Evolutionary conservation across 108 stramenopile species (phyloP), one percentile per base, ranked within the genome.

Genomic region (Discostella stelligeroides): DNA sequence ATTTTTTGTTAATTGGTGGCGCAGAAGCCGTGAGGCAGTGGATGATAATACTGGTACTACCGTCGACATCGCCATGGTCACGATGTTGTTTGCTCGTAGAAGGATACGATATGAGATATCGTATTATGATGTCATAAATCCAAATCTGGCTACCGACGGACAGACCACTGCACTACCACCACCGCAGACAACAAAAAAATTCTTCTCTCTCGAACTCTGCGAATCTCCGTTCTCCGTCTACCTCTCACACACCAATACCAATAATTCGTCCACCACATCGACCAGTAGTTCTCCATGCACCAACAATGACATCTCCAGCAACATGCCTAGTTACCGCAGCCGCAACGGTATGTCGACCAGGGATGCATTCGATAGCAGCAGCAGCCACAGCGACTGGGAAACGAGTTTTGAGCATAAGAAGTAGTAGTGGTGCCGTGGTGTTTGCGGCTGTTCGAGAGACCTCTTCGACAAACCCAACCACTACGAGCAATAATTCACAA

Each of bases 1-100:
- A 8, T 11, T 45, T 6, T 7, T 20, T 2, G 15, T 5, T 29
- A 68, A 24, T 18, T 68, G 58, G 23, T 51, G 61, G 38, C 10
- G 60, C 2, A 72, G 48, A 25, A 51, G 70, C 51, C 70, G 60
- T 8, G 61, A 56, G 24, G 53, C 50, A 45, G 41, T 45, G 53
- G 51, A 41, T n/a, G 61, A 39, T 60, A 53, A 24, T 50, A 15
- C 21, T 42, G 60, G 69, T 48, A 57, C 60, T 58, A 49, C 61
- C 30, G 49, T 66, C 41, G 15, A 0, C 34, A 34, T 53, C 17
- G 49, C 7, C 1, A 20, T 50, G 0, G 18, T 24, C 49, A 7
- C 17, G 1, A 50, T n/a, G n/a, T n/a, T n/a, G n/a, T n/a, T n/a
- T n/a, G n/a, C n/a, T n/a, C n/a, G n/a, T n/a, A n/a, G n/a, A n/a